Evolutionary conservation across 768 basidiomycete species (phyloP).

Genomic region (Mycena latifolia): DNA sequence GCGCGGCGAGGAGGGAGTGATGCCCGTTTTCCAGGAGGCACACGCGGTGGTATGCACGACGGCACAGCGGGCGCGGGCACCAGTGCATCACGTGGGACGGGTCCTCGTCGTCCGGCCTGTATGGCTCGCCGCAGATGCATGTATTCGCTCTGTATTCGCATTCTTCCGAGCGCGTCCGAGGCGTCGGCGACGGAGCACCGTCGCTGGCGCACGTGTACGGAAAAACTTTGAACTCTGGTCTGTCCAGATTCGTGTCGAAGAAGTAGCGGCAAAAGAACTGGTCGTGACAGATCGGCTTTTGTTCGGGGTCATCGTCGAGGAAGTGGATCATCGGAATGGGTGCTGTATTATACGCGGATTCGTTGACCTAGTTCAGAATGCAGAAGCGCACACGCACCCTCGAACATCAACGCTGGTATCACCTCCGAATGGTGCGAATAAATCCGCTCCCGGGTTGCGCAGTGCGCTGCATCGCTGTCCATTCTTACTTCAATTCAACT

Average conservation of each 20-base stretch:
- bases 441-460: conserved; percentile 16
- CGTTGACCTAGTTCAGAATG: background rate
- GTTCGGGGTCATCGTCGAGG: conserved; percentile 25
- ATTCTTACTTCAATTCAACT: too few relatives aligned
- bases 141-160: background rate
- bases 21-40: background rate
- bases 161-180: too few relatives aligned
- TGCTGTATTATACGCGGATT: background rate
- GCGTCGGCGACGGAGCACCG: background rate
- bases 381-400: background rate
- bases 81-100: conserved; percentile 24
- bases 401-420: conserved; percentile 8
- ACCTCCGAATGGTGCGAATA: conserved; percentile 29
- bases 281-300: conserved; percentile 7
- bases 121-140: conserved; percentile 19
- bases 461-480: conserved; percentile 4
- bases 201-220: conserved; percentile 5
- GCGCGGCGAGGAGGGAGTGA: background rate
- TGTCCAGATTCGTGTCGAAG: conserved; percentile 5
- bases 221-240: background rate
- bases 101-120: conserved; percentile 18
- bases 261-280: conserved; percentile 27
- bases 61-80: conserved; percentile 26
- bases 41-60: conserved; percentile 9
- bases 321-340: conserved; percentile 8